phyloP scores from a whole-genome alignment of 2,329 filamentous ascomycete genomes.

The Diatrype stigma region DNA sequence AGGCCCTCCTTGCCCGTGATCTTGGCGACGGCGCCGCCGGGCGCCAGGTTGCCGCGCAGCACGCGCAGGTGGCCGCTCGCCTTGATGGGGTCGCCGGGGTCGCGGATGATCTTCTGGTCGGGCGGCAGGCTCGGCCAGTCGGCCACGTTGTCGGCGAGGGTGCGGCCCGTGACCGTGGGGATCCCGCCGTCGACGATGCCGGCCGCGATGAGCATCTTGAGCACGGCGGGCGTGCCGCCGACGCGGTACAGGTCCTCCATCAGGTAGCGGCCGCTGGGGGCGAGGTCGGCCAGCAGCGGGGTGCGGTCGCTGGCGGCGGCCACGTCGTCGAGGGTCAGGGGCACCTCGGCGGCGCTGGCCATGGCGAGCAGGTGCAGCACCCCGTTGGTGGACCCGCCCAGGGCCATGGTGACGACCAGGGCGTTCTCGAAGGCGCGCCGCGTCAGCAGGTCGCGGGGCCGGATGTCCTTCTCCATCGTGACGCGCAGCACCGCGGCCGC shows the following conservation, averaged over 20 bases:
- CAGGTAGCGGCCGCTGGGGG: slow-evolving; percentile 77
- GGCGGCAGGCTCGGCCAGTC: slow-evolving; percentile 57
- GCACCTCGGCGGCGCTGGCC: slow-evolving; percentile 77
- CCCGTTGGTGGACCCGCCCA: slow-evolving; percentile 87
- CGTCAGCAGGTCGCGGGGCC: slow-evolving; percentile 74
- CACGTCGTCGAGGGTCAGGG: slow-evolving; percentile 75
- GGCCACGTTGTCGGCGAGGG: slow-evolving; percentile 67
- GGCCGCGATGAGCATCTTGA: slow-evolving; percentile 69
- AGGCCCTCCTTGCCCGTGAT: slow-evolving; percentile 95
- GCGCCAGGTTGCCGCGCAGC: slow-evolving; percentile 80
- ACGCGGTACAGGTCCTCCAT: slow-evolving; percentile 77
- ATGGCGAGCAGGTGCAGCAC: slow-evolving; percentile 88
- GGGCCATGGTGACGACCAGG: slow-evolving; percentile 82
- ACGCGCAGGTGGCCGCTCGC: slow-evolving; percentile 82
- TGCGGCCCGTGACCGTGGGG: slow-evolving; percentile 71
- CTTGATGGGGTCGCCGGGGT: slow-evolving; percentile 71
- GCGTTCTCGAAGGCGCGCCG: slow-evolving; percentile 83
- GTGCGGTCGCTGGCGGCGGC: slow-evolving; percentile 77
- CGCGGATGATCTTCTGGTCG: slow-evolving; percentile 76
- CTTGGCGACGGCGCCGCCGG: slow-evolving; percentile 86
- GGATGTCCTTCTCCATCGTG: slow-evolving; percentile 80
- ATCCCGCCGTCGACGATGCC: slow-evolving; percentile 67
- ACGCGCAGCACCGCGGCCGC: slow-evolving; percentile 72
- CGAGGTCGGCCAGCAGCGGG: slow-evolving; percentile 80
- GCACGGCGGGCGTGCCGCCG: slow-evolving; percentile 68